phyloP scores from a whole-genome alignment of 805 yeast genomes.

The Tetrapisispora fleetii region DNA sequence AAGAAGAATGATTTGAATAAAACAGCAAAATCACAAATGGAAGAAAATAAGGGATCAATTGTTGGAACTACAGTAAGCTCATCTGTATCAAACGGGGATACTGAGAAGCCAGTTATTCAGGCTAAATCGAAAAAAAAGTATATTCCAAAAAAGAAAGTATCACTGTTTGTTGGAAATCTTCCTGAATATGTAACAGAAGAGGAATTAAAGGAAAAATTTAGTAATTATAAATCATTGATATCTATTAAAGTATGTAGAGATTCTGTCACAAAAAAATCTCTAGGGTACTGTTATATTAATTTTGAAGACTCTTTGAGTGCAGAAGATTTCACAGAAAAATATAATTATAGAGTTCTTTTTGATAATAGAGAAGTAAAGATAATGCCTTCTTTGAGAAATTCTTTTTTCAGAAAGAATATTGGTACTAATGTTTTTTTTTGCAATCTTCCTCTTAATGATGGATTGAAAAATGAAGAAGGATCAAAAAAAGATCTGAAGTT shows the following conservation, averaged over 20 bases:
- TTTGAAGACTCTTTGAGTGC: constrained; percentile 45
- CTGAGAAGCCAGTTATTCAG: background rate
- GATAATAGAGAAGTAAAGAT: constrained; percentile 37
- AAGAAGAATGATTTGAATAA: background rate
- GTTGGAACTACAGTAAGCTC: background rate
- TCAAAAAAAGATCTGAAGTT: constrained; percentile 8
- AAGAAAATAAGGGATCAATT: background rate
- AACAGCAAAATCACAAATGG: background rate
- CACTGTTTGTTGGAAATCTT: constrained; percentile 58
- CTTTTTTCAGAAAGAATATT: constrained; percentile 33
- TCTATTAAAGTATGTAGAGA: constrained; percentile 55
- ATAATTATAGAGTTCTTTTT: constrained; percentile 39
- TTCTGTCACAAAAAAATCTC: constrained; percentile 41
- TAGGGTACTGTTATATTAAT: constrained; percentile 70
- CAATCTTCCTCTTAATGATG: constrained; percentile 33
- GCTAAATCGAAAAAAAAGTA: background rate
- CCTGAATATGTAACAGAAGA: constrained; percentile 41
- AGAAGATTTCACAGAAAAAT: constrained; percentile 42
- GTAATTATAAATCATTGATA: constrained; percentile 35
- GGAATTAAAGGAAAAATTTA: constrained; percentile 36
- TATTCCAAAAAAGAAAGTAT: constrained; percentile 6
- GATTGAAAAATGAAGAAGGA: background rate
- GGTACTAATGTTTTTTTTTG: constrained; percentile 47
- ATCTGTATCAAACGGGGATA: background rate
- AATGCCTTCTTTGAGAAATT: constrained; percentile 45